These are phyloP conservation scores for Albifimbria verrucaria DNA, from an alignment of 2,329 filamentous ascomycete genomes.

Conservation along the genomic window DNA sequence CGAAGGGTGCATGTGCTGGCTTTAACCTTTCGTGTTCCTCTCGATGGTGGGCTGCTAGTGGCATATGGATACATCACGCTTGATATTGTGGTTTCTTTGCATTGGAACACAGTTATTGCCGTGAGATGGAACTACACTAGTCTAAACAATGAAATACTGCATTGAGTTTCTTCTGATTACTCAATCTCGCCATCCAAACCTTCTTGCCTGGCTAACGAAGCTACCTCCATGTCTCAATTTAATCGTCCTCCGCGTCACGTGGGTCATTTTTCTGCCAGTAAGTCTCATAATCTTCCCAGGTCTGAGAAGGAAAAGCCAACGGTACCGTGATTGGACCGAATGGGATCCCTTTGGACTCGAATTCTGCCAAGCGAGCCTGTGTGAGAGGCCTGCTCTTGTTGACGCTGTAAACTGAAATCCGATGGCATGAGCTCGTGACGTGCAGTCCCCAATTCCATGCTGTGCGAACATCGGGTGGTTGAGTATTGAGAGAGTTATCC, in stretches of 20 bases:
- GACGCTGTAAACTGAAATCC: slow-evolving; percentile 60
- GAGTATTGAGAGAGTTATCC: slow-evolving; percentile 61
- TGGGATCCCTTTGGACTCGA: slow-evolving; percentile 44
- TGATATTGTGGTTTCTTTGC: no score
- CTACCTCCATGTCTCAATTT: no score
- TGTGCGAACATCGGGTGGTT: slow-evolving; percentile 51
- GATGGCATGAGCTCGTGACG: slow-evolving; percentile 60
- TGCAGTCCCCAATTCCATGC: slow-evolving; percentile 66
- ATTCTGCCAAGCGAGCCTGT: slow-evolving; percentile 43
- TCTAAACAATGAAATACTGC: neutral
- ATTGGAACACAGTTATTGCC: no score
- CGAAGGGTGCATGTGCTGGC: no score
- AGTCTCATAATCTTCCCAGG: slow-evolving; percentile 43
- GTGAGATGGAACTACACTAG: no score
- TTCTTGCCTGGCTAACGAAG: no score
- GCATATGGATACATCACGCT: no score
- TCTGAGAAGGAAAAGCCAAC: slow-evolving; percentile 45
- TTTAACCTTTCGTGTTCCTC: no score
- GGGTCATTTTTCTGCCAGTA: slow-evolving; percentile 23
- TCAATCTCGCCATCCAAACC: no score
- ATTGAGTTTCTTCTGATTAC: neutral
- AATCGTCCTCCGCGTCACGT: slow-evolving; percentile 21
- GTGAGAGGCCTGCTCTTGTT: slow-evolving; percentile 50
- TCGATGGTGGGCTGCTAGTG: no score
- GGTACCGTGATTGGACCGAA: slow-evolving; percentile 54